Evolutionary conservation across 1,284 basidiomycete genomes (phyloP), one percentile per base, ranked within the genome.

Genomic region (Lentinula novae-zelandiae): DNA sequence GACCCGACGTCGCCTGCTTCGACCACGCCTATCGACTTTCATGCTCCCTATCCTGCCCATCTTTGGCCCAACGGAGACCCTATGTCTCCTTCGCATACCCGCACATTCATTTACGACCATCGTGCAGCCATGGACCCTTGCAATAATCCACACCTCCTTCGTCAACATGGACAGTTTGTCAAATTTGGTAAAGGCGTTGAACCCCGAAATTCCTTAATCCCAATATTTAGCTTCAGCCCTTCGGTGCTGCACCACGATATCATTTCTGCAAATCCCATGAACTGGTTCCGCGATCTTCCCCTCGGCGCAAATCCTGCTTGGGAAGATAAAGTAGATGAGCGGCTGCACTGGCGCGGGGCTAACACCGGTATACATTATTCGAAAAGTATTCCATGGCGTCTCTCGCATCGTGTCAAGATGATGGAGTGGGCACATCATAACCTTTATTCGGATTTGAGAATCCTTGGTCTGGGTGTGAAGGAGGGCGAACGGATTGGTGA

Each of bases 321-420:
- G 82, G 80, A 82, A 34, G 73, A 79, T 20, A 88, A 84, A 71
- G 64, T 72, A 5, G 80, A 87, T 61, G 79, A 84, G 44, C 69
- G 82, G 34, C 67, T 90, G 34, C 70, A 81, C 22, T 90, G 88
- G 88, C 76, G 88, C 17, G 88, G 88, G 2, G 82, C 78, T 53
- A 86, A 82, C 54, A 89, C 88, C 0, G 88, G 87, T 1, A 87
- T 88, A 50, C 73, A 72, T 57, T 77, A 78, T 53, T 69, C 69
- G 6, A 65, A 70, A 2, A 63, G 61, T 0, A 64, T 70, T 12
- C 69, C 70, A 13, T 83, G 81, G 82, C 69, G 68, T 61, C 62
- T 76, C 22, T 72, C 70, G 1, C 82, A 83, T 63, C 72, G 61
- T 63, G 67, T 53, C 46, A 71, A 64, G 54, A 67, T 65, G 57